Conservation (phyloP, 257 asterid genomes). For the Marsdenia floribunda region DNA sequence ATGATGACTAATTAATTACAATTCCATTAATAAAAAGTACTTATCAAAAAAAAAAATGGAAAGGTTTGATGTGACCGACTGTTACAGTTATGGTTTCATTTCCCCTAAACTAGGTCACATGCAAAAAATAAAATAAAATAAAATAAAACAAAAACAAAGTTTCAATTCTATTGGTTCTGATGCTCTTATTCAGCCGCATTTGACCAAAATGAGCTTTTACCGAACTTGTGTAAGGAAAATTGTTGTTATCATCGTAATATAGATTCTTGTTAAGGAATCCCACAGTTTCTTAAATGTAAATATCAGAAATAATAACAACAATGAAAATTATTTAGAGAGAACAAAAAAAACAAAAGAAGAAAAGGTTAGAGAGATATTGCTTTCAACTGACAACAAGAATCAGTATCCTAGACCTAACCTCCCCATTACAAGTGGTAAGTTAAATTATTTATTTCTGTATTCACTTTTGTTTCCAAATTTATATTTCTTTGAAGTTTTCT, state of each 20-base stretch:
- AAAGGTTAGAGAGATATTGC: neutral
- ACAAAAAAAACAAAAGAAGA: too few relatives aligned
- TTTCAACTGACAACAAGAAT: neutral
- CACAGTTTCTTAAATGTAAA: too few relatives aligned
- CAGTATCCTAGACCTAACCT: neutral
- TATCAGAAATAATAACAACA: too few relatives aligned
- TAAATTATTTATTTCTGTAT: neutral
- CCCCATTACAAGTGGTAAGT: neutral
- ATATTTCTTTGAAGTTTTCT: neutral
- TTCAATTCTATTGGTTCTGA: neutral
- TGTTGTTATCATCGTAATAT: neutral
- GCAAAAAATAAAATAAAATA: too few relatives aligned
- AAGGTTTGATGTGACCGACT: slow-evolving; percentile 2
- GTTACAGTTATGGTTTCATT: slow-evolving; percentile 11
- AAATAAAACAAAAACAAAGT: too few relatives aligned
- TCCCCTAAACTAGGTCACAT: slow-evolving; percentile 1
- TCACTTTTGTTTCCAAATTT: neutral
- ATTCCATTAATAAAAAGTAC: neutral
- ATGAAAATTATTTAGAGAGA: too few relatives aligned
- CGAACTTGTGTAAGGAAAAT: neutral
- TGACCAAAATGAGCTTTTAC: neutral
- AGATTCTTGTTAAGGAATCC: too few relatives aligned
- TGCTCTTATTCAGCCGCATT: neutral
- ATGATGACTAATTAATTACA: neutral
- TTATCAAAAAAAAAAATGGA: neutral